Conservation (phyloP, 2,329 filamentous ascomycete species). For the Zymoseptoria ardabiliae region DNA sequence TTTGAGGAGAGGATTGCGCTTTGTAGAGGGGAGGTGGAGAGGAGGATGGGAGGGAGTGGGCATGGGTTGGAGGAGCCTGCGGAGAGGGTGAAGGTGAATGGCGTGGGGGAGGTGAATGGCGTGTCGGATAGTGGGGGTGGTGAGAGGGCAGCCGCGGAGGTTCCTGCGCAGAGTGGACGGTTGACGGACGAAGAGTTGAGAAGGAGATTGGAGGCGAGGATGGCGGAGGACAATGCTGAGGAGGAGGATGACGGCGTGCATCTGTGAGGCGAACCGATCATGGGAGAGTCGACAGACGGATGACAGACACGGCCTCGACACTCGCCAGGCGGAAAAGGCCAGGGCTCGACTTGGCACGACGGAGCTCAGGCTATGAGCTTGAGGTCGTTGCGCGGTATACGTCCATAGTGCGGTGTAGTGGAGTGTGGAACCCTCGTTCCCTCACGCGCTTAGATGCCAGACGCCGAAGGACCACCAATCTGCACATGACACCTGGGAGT, state of each 20-base stretch:
- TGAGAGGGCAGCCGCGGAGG: constrained; percentile 4
- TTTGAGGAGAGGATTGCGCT: constrained; percentile 60
- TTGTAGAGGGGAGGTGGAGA: constrained; percentile 57
- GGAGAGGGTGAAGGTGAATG: constrained; percentile 21
- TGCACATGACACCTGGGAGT: no score
- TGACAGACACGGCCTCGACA: no score
- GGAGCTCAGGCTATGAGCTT: background rate
- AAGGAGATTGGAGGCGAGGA: constrained; percentile 48
- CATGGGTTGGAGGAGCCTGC: constrained; percentile 14
- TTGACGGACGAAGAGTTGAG: constrained; percentile 55
- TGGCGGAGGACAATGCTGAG: constrained; percentile 42
- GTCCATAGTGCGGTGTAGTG: no score
- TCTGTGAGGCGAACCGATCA: constrained; percentile 38
- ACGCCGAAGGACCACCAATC: no score
- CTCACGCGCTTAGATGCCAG: no score
- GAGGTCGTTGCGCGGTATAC: no score
- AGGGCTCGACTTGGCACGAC: background rate
- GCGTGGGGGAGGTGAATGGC: constrained; percentile 13
- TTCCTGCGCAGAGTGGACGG: constrained; percentile 35
- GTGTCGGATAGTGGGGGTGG: constrained; percentile 14
- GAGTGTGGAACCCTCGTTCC: no score
- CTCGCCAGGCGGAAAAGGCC: no score
- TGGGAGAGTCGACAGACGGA: background rate
- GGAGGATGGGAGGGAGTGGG: constrained; percentile 50
- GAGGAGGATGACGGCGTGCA: constrained; percentile 53